Evolutionary conservation across 1,284 basidiomycete species (phyloP).

Genomic region (Ustilago lituana): DNA sequence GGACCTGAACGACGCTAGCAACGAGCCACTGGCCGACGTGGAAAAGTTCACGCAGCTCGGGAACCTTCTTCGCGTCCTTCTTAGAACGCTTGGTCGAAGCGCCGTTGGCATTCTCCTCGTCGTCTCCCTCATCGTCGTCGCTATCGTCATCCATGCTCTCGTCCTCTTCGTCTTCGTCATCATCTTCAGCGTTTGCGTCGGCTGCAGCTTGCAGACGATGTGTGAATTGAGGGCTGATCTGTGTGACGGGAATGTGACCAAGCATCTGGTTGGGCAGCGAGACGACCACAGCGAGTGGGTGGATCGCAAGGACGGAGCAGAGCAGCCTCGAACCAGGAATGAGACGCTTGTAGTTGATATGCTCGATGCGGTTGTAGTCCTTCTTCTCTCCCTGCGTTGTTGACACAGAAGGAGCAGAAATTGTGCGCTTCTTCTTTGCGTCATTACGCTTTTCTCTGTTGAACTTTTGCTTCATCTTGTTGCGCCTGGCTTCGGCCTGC

Average conservation of each 20-base stretch:
- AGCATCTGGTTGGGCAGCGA: slow-evolving; percentile 95
- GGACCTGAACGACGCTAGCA: slow-evolving; percentile 77
- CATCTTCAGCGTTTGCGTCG: slow-evolving; percentile 70
- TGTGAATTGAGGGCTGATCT: slow-evolving; percentile 87
- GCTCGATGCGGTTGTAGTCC: slow-evolving; percentile 79
- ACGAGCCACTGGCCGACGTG: slow-evolving; percentile 85
- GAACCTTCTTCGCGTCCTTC: slow-evolving; percentile 32
- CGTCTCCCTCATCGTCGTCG: slow-evolving; percentile 68
- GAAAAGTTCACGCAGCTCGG: slow-evolving; percentile 75
- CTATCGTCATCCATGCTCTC: slow-evolving; percentile 20
- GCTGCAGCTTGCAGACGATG: slow-evolving; percentile 70
- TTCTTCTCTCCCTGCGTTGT: slow-evolving; percentile 40
- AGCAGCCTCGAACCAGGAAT: slow-evolving; percentile 85
- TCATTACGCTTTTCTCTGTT: slow-evolving; percentile 60
- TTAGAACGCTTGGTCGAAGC: slow-evolving; percentile 13
- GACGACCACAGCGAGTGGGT: slow-evolving; percentile 88
- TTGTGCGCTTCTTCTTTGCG: slow-evolving; percentile 62
- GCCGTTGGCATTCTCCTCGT: slow-evolving; percentile 32
- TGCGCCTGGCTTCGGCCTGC: slow-evolving; percentile 29
- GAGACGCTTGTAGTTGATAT: slow-evolving; percentile 94
- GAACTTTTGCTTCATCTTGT: slow-evolving; percentile 56
- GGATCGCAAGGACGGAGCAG: slow-evolving; percentile 84
- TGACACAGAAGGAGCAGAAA: slow-evolving; percentile 5
- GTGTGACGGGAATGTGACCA: slow-evolving; percentile 93
- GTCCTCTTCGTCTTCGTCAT: slow-evolving; percentile 70